These are phyloP conservation scores for Monoraphidium neglectum DNA, from an alignment of 139 green algal species.

Conservation along the genomic window DNA sequence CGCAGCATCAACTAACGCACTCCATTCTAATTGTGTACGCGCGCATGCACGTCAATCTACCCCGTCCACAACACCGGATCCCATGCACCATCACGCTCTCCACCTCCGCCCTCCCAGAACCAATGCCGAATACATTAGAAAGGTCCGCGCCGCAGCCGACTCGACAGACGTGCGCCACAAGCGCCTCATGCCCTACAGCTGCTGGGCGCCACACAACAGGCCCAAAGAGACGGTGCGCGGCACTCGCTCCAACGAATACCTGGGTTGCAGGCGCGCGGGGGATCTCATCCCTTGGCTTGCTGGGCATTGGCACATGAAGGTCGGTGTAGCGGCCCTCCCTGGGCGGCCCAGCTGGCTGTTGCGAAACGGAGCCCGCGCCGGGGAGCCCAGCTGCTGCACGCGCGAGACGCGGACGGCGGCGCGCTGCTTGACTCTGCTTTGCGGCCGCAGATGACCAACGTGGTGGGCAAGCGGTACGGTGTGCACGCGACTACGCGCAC, in stretches of 20 bases:
- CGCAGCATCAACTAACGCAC: not conserved
- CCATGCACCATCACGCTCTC: not conserved
- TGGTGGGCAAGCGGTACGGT: constrained; percentile 45
- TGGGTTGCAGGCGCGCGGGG: not conserved
- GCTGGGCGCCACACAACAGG: constrained; percentile 54
- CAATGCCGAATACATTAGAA: constrained; percentile 23
- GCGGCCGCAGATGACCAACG: constrained; percentile 49
- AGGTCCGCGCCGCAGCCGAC: constrained; percentile 26
- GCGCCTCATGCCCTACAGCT: constrained; percentile 55
- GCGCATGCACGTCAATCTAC: not conserved
- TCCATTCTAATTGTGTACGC: not conserved
- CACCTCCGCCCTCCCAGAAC: constrained; percentile 21
- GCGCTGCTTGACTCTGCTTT: not conserved
- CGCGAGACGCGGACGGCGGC: not conserved
- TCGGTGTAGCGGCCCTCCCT: not conserved
- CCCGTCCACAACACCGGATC: no score
- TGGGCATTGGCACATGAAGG: not conserved
- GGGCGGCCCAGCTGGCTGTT: no score
- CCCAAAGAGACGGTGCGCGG: constrained; percentile 62
- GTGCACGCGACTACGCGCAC: constrained; percentile 49
- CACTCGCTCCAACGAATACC: not conserved
- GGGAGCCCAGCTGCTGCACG: not conserved
- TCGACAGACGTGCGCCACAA: constrained; percentile 34
- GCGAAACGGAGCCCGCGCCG: not conserved
- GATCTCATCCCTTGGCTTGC: not conserved